Evolutionary conservation across 2,329 filamentous ascomycete genomes (phyloP).

Genomic region (Fusarium stilboides): DNA sequence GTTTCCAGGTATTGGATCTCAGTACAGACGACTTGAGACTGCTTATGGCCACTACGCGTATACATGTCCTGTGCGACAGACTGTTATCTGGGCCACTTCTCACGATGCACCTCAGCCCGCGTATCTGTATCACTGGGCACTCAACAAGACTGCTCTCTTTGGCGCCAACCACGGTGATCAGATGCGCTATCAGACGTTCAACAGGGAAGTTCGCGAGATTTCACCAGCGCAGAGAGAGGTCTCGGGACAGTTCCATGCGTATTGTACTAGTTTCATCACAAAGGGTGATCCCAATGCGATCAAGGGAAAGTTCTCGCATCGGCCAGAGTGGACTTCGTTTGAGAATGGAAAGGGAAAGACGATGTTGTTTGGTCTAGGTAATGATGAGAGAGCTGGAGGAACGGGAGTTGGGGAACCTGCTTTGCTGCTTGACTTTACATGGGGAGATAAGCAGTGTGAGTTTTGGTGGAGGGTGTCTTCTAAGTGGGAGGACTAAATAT

Average conservation of each 20-base stretch:
- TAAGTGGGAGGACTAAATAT: slow-evolving; percentile 51
- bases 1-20: slow-evolving; percentile 31
- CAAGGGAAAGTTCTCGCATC: slow-evolving; percentile 41
- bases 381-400: slow-evolving; percentile 65
- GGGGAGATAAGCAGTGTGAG: slow-evolving; percentile 60
- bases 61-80: slow-evolving; percentile 45
- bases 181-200: slow-evolving; percentile 57
- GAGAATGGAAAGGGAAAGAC: slow-evolving; percentile 50
- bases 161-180: slow-evolving; percentile 48
- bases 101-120: slow-evolving; percentile 44
- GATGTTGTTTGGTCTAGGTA: slow-evolving; percentile 64
- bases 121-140: slow-evolving; percentile 52
- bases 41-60: slow-evolving; percentile 47
- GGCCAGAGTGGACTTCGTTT: slow-evolving; percentile 48
- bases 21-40: slow-evolving; percentile 43
- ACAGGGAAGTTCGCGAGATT: slow-evolving; percentile 54
- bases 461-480: slow-evolving; percentile 61
- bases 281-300: slow-evolving; percentile 41
- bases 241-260: slow-evolving; percentile 42
- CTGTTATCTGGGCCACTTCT: slow-evolving; percentile 43
- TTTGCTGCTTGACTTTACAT: slow-evolving; percentile 58
- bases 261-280: slow-evolving; percentile 45
- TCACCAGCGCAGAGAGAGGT: slow-evolving; percentile 51
- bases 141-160: slow-evolving; percentile 47
- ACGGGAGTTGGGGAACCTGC: slow-evolving; percentile 55